phyloP scores from a whole-genome alignment of 2,329 filamentous ascomycete genomes.

The Cladosporium sp. region DNA sequence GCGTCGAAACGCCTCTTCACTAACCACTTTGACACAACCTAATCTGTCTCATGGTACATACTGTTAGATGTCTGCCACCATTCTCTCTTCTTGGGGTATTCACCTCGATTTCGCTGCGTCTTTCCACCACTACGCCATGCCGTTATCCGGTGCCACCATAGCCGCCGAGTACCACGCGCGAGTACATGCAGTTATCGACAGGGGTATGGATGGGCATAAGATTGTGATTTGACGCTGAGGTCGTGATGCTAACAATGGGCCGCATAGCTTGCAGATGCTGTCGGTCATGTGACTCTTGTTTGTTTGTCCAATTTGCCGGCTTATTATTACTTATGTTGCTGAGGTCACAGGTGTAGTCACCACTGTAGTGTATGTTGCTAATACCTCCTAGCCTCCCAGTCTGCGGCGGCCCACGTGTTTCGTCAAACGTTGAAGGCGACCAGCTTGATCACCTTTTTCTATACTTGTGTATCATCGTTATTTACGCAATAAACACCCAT shows the following conservation, averaged over 20 bases:
- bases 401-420: too few relatives aligned
- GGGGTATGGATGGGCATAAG: background rate
- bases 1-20: background rate
- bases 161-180: background rate
- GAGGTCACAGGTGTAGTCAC: too few relatives aligned
- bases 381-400: too few relatives aligned
- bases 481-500: background rate
- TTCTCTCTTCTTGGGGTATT: too few relatives aligned
- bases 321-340: too few relatives aligned
- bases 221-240: constrained; percentile 1
- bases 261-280: constrained; percentile 7
- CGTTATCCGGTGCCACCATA: background rate
- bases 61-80: too few relatives aligned
- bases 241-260: constrained; percentile 1
- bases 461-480: too few relatives aligned
- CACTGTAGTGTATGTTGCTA: too few relatives aligned
- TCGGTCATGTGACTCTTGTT: constrained; percentile 5
- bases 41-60: too few relatives aligned
- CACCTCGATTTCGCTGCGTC: background rate
- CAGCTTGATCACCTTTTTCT: background rate
- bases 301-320: background rate
- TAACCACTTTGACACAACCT: background rate
- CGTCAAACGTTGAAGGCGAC: too few relatives aligned
- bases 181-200: background rate
- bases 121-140: background rate